phyloP scores from a whole-genome alignment of 495 filamentous ascomycete genomes.

The Penicillium diatomitis region DNA sequence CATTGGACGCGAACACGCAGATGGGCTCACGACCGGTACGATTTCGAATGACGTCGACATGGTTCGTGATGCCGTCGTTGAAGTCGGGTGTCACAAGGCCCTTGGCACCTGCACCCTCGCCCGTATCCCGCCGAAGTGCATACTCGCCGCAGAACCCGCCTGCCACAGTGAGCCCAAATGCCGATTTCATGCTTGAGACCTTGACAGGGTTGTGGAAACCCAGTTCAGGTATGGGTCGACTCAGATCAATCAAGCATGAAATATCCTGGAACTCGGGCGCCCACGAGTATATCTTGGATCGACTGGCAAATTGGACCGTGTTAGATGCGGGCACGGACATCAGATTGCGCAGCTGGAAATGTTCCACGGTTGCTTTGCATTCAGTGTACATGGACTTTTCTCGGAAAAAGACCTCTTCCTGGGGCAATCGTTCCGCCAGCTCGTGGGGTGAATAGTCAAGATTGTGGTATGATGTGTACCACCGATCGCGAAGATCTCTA shows the following conservation, averaged over 20 bases:
- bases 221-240: slow-evolving; percentile 32
- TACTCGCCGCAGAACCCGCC: slow-evolving; percentile 82
- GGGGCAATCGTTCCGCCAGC: slow-evolving; percentile 19
- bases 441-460: slow-evolving; percentile 22
- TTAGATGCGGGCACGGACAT: slow-evolving; percentile 65
- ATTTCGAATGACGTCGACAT: slow-evolving; percentile 60
- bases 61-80: slow-evolving; percentile 74
- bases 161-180: slow-evolving; percentile 59
- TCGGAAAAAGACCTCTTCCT: slow-evolving; percentile 46
- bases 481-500: slow-evolving; percentile 44
- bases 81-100: slow-evolving; percentile 29
- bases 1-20: slow-evolving; percentile 79
- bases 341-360: slow-evolving; percentile 87
- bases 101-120: slow-evolving; percentile 57
- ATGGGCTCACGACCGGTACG: slow-evolving; percentile 52
- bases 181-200: slow-evolving; percentile 65
- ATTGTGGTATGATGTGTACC: slow-evolving; percentile 39
- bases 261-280: slow-evolving; percentile 29
- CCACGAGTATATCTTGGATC: slow-evolving; percentile 45
- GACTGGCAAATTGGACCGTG: slow-evolving; percentile 66
- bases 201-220: slow-evolving; percentile 35
- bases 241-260: slow-evolving; percentile 54
- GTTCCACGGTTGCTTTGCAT: slow-evolving; percentile 55
- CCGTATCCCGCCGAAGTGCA: slow-evolving; percentile 47
- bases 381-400: slow-evolving; percentile 63